Evolutionary conservation across 176 grass and related monocot species (phyloP).

Genomic region (Alloteropsis semialata): DNA sequence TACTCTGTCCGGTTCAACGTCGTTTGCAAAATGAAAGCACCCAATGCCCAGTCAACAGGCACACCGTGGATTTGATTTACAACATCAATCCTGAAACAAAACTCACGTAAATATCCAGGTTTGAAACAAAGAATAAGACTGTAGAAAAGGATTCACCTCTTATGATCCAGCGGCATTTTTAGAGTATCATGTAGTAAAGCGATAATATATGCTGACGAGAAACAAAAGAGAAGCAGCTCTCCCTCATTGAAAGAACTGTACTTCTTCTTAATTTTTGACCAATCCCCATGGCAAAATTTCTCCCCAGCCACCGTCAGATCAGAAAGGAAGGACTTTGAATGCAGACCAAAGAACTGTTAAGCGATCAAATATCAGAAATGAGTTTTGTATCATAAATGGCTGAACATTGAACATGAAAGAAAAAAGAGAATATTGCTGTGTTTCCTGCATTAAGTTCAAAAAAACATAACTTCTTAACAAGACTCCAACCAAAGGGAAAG

Average conservation of each 20-base stretch:
- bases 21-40: slow-evolving; percentile 69
- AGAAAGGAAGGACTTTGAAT: slow-evolving; percentile 60
- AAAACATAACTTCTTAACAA: not conserved
- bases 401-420: slow-evolving; percentile 13
- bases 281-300: slow-evolving; percentile 82
- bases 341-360: slow-evolving; percentile 78
- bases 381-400: not conserved
- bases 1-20: slow-evolving; percentile 41
- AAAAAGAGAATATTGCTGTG: not conserved
- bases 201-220: slow-evolving; percentile 90
- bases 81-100: slow-evolving; percentile 71
- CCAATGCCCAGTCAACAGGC: slow-evolving; percentile 88
- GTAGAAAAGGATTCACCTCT: slow-evolving; percentile 42
- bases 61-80: slow-evolving; percentile 58
- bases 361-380: slow-evolving; percentile 3
- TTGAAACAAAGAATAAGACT: not conserved
- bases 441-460: not conserved
- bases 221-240: slow-evolving; percentile 85
- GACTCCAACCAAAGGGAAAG: not conserved
- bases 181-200: slow-evolving; percentile 87
- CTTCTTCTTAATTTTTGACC: slow-evolving; percentile 68
- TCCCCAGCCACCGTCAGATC: slow-evolving; percentile 74
- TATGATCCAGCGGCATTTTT: slow-evolving; percentile 61
- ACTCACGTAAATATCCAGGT: not conserved
- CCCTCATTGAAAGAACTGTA: slow-evolving; percentile 72